These are phyloP conservation scores for Saccharomycopsis fermentans DNA, from an alignment of 805 yeast genomes.

Conservation along the genomic window DNA sequence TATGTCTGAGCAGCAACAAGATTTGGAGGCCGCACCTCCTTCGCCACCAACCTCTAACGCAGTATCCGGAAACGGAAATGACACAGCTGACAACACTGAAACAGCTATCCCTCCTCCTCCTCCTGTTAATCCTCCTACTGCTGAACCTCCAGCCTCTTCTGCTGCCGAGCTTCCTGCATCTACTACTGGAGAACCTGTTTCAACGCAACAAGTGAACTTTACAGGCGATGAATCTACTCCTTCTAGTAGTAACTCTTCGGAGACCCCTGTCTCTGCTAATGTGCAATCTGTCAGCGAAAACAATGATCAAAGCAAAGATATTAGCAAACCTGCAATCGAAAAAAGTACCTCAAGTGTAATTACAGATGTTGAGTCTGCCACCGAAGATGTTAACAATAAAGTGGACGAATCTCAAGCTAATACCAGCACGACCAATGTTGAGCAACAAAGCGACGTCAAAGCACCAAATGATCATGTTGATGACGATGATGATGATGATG, in stretches of 20 bases:
- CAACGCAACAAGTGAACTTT: neutral
- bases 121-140: neutral
- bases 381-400: neutral
- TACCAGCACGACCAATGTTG: neutral
- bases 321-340: neutral
- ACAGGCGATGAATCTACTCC: neutral
- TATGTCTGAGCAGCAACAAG: neutral
- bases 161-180: neutral
- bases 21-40: neutral
- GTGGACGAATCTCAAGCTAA: neutral
- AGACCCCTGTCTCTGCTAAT: neutral
- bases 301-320: neutral
- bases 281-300: neutral
- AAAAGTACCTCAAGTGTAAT: neutral
- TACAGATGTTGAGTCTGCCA: neutral
- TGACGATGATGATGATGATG: conserved; percentile 4
- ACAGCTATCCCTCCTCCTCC: neutral
- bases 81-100: neutral
- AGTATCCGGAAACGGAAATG: neutral
- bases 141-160: neutral
- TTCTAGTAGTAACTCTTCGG: neutral
- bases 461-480: conserved; percentile 2
- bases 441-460: neutral
- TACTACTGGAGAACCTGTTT: neutral
- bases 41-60: neutral